Conservation (phyloP, 2,329 filamentous ascomycete species). For the Raffaelea arxii region DNA sequence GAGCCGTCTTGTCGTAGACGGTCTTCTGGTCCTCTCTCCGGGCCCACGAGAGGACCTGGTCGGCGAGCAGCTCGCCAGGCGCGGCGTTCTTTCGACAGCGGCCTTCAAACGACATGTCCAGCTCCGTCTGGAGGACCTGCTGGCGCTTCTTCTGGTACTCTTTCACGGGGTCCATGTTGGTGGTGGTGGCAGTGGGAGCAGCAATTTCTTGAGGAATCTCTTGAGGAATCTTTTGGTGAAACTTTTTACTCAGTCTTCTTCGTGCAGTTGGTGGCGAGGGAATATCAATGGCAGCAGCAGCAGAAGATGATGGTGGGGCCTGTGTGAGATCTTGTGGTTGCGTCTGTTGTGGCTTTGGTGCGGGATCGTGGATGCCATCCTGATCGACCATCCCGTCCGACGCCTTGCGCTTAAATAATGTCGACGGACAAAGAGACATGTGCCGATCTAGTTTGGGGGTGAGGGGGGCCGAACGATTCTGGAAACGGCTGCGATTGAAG, state of each 20-base stretch:
- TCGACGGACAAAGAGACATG: not conserved
- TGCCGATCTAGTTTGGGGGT: too few species aligned
- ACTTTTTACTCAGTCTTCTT: too few species aligned
- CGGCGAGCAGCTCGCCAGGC: slow-evolving; percentile 24
- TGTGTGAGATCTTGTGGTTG: not conserved
- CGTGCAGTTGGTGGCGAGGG: too few species aligned
- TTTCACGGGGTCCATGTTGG: not conserved
- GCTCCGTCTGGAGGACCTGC: slow-evolving; percentile 22
- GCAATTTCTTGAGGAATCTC: too few species aligned
- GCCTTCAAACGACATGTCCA: slow-evolving; percentile 30
- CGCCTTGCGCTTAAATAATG: not conserved
- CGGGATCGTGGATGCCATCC: too few species aligned
- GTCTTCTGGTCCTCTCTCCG: slow-evolving; percentile 23
- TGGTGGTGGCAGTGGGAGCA: not conserved
- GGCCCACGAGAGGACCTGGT: slow-evolving; percentile 29
- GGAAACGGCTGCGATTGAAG: not conserved
- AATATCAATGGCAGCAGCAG: too few species aligned
- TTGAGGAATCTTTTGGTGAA: too few species aligned
- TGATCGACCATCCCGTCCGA: not conserved
- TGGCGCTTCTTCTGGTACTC: slow-evolving; percentile 23
- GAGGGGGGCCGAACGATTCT: too few species aligned
- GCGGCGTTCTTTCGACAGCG: slow-evolving; percentile 22
- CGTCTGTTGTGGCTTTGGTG: slow-evolving; percentile 1
- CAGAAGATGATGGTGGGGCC: too few species aligned
- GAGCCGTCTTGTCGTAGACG: slow-evolving; percentile 24